Evolutionary conservation across 2,329 filamentous ascomycete species (phyloP).

Genomic region (Sporothrix pallida): DNA sequence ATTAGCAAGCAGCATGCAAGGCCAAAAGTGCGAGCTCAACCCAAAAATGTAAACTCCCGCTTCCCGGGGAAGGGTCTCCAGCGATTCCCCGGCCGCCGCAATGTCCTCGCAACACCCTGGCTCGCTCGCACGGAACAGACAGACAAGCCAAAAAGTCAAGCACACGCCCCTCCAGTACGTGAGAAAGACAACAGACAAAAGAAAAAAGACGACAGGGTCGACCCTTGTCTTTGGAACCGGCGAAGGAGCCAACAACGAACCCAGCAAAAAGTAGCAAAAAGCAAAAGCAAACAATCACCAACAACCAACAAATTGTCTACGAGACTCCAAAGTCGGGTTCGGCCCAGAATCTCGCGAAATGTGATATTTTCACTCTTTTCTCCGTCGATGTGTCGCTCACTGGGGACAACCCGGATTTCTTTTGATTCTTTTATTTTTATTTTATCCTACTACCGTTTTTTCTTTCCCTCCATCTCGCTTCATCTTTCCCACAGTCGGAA

Average conservation of each 20-base stretch:
- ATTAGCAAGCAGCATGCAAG: neutral
- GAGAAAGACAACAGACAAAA: too few species aligned
- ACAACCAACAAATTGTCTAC: too few species aligned
- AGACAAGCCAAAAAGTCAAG: too few species aligned
- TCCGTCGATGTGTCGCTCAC: neutral
- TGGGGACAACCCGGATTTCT: conserved; percentile 5
- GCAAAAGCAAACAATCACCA: too few species aligned
- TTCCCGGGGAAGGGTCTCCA: neutral
- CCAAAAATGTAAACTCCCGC: neutral
- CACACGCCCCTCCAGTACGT: too few species aligned
- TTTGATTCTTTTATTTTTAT: conserved; percentile 23
- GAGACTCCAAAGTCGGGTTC: too few species aligned
- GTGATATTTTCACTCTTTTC: neutral
- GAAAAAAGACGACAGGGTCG: too few species aligned
- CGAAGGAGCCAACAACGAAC: too few species aligned
- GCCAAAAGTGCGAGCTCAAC: neutral
- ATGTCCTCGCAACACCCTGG: neutral
- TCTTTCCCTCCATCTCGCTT: neutral
- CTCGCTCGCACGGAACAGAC: neutral
- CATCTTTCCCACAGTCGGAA: neutral
- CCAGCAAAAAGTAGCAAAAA: too few species aligned
- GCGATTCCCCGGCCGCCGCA: neutral
- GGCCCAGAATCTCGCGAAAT: too few species aligned
- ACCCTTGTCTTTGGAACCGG: too few species aligned
- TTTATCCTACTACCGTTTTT: neutral